Evolutionary conservation across 1,284 basidiomycete species (phyloP).

Genomic region (Earliella scabrosa): DNA sequence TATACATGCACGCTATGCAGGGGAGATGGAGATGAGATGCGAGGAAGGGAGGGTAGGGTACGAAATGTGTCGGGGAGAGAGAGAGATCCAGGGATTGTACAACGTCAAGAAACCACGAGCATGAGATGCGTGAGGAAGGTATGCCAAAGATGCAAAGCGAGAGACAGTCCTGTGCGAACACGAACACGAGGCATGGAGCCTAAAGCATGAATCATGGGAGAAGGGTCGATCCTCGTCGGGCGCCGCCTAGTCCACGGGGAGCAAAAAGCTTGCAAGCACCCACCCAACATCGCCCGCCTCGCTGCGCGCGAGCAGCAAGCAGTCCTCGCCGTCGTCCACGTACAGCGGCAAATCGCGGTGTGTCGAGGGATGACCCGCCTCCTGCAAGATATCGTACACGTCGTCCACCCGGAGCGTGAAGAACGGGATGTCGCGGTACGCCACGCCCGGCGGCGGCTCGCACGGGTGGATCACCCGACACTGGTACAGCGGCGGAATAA

Average conservation of each 20-base stretch:
- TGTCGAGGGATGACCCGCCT: conserved; percentile 75
- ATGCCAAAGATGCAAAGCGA: too few species aligned
- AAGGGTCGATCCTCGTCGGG: background rate
- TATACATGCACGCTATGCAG: conserved; percentile 3
- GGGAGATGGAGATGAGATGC: background rate
- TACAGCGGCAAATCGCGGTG: conserved; percentile 73
- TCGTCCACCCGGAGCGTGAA: conserved; percentile 65
- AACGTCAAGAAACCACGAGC: background rate
- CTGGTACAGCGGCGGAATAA: conserved; percentile 53
- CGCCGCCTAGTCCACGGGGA: conserved; percentile 49
- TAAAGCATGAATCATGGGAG: background rate
- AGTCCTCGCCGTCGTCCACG: conserved; percentile 82
- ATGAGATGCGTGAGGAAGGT: too few species aligned
- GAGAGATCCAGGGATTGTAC: background rate
- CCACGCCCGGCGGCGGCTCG: conserved; percentile 59
- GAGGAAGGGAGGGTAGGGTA: background rate
- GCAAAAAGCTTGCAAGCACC: conserved; percentile 79
- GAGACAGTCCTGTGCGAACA: too few species aligned
- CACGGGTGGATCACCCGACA: conserved; percentile 72
- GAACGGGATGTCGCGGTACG: conserved; percentile 77
- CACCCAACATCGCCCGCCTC: conserved; percentile 64
- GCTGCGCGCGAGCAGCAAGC: conserved; percentile 66
- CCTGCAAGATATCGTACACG: conserved; percentile 67
- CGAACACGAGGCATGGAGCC: background rate
- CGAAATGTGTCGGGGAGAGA: background rate